A percentile compares a stretch with the other conserved stretches of the same genome.
These are phyloP conservation scores for Corchorus olitorius DNA, from an alignment of 345 rosid species.

Conservation along the genomic window DNA sequence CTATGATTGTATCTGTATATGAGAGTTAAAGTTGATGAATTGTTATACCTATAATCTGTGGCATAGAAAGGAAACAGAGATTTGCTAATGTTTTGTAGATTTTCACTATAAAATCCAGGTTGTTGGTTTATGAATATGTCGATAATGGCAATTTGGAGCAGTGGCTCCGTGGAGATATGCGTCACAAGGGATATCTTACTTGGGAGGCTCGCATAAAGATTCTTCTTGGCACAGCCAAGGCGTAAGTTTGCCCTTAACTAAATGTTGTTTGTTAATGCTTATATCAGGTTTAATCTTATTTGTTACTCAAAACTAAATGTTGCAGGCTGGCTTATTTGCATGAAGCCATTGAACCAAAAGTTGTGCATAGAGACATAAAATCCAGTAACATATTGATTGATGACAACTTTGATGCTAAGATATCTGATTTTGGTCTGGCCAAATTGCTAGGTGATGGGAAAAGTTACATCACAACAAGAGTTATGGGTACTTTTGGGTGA, in stretches of 20 bases:
- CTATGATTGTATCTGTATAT: neutral
- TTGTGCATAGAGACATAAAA: constrained; percentile 96
- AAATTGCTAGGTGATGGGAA: constrained; percentile 90
- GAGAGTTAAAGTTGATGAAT: neutral
- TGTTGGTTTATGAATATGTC: constrained; percentile 87
- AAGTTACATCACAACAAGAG: constrained; percentile 86
- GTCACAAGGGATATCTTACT: constrained; percentile 71
- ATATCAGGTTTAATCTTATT: constrained; percentile 17
- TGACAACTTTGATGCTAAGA: constrained; percentile 78
- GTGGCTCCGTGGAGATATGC: constrained; percentile 92
- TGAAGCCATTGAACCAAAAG: constrained; percentile 99
- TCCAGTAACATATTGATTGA: constrained; percentile 94
- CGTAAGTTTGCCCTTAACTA: constrained; percentile 48
- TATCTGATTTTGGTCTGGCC: constrained; percentile 96
- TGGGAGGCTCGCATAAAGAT: constrained; percentile 93
- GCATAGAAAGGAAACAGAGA: neutral
- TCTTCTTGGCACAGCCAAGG: constrained; percentile 92
- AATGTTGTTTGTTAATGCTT: constrained; percentile 3
- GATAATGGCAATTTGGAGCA: constrained; percentile 94
- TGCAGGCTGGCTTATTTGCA: constrained; percentile 87
- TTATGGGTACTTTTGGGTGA: constrained; percentile 99
- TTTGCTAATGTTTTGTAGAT: neutral
- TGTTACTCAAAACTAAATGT: constrained; percentile 16
- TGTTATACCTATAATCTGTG: neutral
- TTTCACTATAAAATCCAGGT: constrained; percentile 38